These are phyloP conservation scores for Curvularia lunata DNA, from an alignment of 2,329 filamentous ascomycete genomes.

Conservation along the genomic window DNA sequence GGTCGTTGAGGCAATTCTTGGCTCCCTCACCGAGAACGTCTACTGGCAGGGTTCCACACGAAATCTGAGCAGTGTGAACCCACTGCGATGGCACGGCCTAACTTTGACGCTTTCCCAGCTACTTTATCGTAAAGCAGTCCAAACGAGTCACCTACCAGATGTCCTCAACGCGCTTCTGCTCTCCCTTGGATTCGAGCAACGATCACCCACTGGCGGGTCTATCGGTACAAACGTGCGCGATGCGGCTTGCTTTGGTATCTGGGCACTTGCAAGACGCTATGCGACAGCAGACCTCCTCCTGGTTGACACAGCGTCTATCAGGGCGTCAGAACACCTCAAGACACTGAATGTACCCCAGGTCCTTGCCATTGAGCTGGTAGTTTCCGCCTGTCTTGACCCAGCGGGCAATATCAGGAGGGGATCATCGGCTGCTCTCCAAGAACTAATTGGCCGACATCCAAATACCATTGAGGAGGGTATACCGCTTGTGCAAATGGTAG, in stretches of 20 bases:
- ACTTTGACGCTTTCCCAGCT: constrained; percentile 87
- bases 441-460: constrained; percentile 90
- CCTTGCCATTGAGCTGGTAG: constrained; percentile 80
- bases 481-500: constrained; percentile 82
- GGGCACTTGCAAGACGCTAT: constrained; percentile 89
- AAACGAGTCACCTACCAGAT: constrained; percentile 70
- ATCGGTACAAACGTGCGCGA: constrained; percentile 91
- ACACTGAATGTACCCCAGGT: constrained; percentile 68
- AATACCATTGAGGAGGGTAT: constrained; percentile 84
- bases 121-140: constrained; percentile 82
- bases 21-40: constrained; percentile 68
- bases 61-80: constrained; percentile 77
- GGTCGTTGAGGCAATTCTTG: constrained; percentile 85
- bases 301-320: constrained; percentile 58
- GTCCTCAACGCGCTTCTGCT: constrained; percentile 79
- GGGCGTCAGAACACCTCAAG: constrained; percentile 52
- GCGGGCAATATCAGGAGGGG: constrained; percentile 93
- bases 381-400: constrained; percentile 83
- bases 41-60: constrained; percentile 60
- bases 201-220: constrained; percentile 81
- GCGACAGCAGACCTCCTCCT: constrained; percentile 75
- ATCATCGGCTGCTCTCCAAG: constrained; percentile 90
- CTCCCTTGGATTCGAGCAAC: constrained; percentile 86
- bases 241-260: constrained; percentile 94
- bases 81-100: constrained; percentile 89